Conservation (phyloP, 345 rosid species). For the Boechera retrofracta region DNA sequence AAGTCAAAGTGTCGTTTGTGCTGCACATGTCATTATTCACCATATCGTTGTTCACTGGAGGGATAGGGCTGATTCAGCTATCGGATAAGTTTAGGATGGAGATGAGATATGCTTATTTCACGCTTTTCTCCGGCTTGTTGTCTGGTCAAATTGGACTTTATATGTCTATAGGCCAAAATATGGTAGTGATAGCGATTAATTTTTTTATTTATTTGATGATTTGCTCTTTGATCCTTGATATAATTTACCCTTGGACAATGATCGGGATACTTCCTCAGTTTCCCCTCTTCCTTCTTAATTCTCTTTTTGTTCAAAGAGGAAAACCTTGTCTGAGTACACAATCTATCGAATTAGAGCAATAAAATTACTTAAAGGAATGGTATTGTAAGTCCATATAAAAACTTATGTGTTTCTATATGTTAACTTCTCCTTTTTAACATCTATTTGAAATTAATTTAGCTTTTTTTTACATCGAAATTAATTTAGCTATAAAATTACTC, state of each 20-base stretch:
- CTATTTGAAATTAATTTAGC: no score
- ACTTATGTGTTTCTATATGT: background rate
- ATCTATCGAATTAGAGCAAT: background rate
- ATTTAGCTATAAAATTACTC: no score
- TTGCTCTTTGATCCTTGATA: background rate
- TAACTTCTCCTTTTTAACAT: no score
- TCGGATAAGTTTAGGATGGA: conserved; percentile 16
- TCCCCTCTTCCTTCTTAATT: background rate
- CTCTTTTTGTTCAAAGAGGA: background rate
- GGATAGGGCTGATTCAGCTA: conserved; percentile 4
- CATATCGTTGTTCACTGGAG: conserved; percentile 16
- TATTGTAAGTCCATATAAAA: background rate
- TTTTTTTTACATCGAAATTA: no score
- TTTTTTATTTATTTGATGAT: no score
- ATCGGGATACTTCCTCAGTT: background rate
- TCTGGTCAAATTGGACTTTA: background rate
- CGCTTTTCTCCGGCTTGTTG: background rate
- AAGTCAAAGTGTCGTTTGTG: background rate
- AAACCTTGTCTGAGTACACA: background rate
- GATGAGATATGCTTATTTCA: background rate
- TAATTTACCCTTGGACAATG: background rate
- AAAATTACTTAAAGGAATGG: background rate
- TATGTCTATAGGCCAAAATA: background rate
- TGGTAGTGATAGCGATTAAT: no score
- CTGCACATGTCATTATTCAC: background rate